Conservation (phyloP, 176 grass and related monocot genomes). For the Luzula sylvatica region DNA sequence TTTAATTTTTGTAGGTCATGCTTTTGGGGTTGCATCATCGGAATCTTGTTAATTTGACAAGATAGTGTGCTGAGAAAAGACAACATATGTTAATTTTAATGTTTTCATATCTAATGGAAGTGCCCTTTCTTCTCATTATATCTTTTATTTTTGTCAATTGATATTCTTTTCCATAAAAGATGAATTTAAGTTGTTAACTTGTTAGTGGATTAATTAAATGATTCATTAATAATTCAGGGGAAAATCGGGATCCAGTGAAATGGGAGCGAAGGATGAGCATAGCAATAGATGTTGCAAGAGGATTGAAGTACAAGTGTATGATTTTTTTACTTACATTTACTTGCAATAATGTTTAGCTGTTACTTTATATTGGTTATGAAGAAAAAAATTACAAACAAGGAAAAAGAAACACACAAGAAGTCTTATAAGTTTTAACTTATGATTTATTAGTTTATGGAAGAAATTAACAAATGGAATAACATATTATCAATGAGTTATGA, state of each 20-base stretch:
- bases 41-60: constrained; percentile 96
- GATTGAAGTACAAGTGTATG: constrained; percentile 96
- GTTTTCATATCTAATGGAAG: constrained; percentile 92
- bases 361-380: too few species aligned
- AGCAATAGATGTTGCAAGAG: constrained; percentile 90
- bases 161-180: not conserved
- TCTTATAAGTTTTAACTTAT: too few species aligned
- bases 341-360: too few species aligned
- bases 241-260: constrained; percentile 41
- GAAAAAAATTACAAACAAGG: too few species aligned
- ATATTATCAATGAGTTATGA: too few species aligned
- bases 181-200: not conserved
- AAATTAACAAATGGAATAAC: too few species aligned
- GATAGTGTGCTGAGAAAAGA: constrained; percentile 89
- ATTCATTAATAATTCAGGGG: constrained; percentile 38
- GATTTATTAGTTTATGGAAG: too few species aligned
- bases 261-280: constrained; percentile 84
- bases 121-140: constrained; percentile 61
- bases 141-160: not conserved
- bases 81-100: constrained; percentile 89
- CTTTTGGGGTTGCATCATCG: constrained; percentile 94
- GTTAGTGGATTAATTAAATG: constrained; percentile 20
- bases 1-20: constrained; percentile 52
- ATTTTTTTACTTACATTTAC: too few species aligned
- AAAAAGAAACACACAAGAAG: too few species aligned